Conservation (phyloP, 257 asterid species). For the Lavandula angustifolia region DNA sequence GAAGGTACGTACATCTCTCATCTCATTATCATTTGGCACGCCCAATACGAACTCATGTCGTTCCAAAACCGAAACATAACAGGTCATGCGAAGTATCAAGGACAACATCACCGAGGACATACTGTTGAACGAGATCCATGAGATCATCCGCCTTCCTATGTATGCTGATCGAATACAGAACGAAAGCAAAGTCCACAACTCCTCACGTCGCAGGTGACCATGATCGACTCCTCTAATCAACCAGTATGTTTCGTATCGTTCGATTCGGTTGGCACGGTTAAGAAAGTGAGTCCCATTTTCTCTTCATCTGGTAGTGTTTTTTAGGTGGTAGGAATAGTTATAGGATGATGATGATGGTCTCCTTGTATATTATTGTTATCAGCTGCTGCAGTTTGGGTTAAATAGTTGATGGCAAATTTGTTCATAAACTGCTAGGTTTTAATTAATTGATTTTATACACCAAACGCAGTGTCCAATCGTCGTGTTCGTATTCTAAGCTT, state of each 20-base stretch:
- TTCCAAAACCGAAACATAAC: conserved; percentile 27
- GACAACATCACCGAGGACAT: conserved; percentile 91
- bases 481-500: too few relatives aligned
- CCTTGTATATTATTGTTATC: conserved; percentile 42
- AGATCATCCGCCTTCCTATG: conserved; percentile 89
- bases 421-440: conserved; percentile 30
- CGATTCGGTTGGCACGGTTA: not conserved
- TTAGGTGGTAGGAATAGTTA: conserved; percentile 39
- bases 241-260: conserved; percentile 1
- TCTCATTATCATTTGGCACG: too few relatives aligned
- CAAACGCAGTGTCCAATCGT: too few relatives aligned
- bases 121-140: conserved; percentile 70
- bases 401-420: conserved; percentile 35
- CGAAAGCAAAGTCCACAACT: conserved; percentile 65
- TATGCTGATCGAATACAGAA: conserved; percentile 82
- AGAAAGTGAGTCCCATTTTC: not conserved
- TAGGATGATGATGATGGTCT: conserved; percentile 35
- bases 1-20: too few relatives aligned
- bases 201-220: conserved; percentile 62
- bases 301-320: not conserved
- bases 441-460: too few relatives aligned
- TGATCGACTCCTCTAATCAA: not conserved
- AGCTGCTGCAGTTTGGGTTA: conserved; percentile 29
- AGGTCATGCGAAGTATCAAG: conserved; percentile 90
- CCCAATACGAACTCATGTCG: not conserved